A percentile compares a stretch with the other conserved stretches of the same genome.
phyloP scores from a whole-genome alignment of 345 rosid genomes.

The Arabidopsis arenosa region DNA sequence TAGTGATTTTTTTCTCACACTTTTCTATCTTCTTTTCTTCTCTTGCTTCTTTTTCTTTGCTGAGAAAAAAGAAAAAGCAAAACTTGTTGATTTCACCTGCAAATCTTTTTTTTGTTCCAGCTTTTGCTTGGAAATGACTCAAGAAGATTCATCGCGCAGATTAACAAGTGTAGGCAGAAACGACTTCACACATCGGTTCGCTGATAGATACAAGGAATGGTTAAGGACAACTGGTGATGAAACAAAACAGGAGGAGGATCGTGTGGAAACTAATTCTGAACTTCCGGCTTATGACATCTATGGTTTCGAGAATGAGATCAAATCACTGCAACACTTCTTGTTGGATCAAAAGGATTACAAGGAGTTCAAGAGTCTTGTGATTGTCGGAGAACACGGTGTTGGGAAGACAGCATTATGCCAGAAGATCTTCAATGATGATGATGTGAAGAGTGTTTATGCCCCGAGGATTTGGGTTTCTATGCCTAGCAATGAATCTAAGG shows the following conservation, averaged over 20 bases:
- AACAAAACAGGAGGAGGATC: background rate
- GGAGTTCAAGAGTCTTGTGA: constrained; percentile 50
- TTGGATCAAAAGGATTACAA: constrained; percentile 34
- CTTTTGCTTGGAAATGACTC: too few relatives aligned
- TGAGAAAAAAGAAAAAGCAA: too few relatives aligned
- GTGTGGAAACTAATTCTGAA: constrained; percentile 1
- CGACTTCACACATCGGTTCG: too few relatives aligned
- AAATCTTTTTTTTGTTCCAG: too few relatives aligned
- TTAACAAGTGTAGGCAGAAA: too few relatives aligned
- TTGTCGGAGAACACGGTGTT: constrained; percentile 49
- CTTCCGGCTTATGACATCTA: background rate
- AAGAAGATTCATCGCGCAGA: too few relatives aligned
- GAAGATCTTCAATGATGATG: constrained; percentile 32
- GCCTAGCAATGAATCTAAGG: background rate
- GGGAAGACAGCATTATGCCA: constrained; percentile 58
- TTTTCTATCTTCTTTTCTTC: too few relatives aligned
- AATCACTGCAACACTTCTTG: constrained; percentile 38
- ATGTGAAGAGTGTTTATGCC: constrained; percentile 45
- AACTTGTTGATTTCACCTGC: too few relatives aligned
- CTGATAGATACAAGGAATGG: too few relatives aligned
- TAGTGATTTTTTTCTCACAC: too few relatives aligned
- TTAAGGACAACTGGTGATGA: too few relatives aligned
- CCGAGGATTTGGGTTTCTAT: constrained; percentile 57
- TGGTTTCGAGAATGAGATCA: constrained; percentile 38
- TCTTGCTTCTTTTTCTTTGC: too few relatives aligned